Base-by-base conservation (phyloP, 2,329 filamentous ascomycete genomes). In the Aspergillus persii region DNA sequence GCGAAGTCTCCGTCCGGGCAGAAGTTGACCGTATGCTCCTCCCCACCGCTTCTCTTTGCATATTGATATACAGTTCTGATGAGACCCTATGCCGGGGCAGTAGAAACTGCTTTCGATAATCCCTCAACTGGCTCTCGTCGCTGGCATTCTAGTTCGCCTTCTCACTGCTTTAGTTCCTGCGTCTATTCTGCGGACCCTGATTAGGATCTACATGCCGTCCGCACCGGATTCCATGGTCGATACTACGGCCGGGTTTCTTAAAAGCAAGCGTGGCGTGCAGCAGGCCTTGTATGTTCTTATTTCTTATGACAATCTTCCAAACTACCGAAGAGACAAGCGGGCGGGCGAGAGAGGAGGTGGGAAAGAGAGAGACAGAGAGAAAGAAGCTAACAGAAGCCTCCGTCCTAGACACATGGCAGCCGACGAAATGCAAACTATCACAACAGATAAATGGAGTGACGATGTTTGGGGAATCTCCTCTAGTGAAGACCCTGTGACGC, bases 1-100 rank as follows among this genome's bases (percentile, higher is more conserved):
- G 85, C 86, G 8, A 74, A 77, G 57, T 90, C 87, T 1, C 80
- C 83, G 0, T 85, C 80, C 30, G 90, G 89, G 1, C 75, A 75
- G 57, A 82, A 81, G 51, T 74, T 87, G 50, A 75, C 70, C 53
- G 75, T 77, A 58, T 8, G 68, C 66, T n/a, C 41, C 29, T 30
- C n/a, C 27, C 8, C n/a, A 27, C 49, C 26, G 46, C 9, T 55
- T 11, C 9, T n/a, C 31, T 26, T 36, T 30, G 7, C 23, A 7
- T 29, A 53, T 15, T 8, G 18, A 8, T 29, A 26, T 26, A 36
- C 12, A 23, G 27, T 30, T n/a, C 44, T 29, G 18, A 33, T 26
- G 48, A 47, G 47, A 15, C 12, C 29, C 9, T 26, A 26, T 41
- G 4, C 33, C 3, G 31, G n/a, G 29, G 12, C 2, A 36, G 27